Base-by-base conservation (phyloP, 2,329 filamentous ascomycete species). In the Penicillium sp. region DNA sequence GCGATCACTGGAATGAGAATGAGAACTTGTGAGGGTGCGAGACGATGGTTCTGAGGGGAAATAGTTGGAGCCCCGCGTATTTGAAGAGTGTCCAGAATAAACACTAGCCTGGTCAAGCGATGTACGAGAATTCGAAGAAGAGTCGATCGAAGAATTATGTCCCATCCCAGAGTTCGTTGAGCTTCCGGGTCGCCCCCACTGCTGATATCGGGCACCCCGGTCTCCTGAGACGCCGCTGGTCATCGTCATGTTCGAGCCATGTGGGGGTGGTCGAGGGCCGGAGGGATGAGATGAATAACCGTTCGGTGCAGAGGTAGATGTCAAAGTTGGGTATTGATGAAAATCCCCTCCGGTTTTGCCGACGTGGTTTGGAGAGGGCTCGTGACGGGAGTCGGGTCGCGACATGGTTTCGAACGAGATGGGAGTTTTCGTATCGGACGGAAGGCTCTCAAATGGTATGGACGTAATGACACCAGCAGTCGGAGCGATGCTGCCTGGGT, bases 291-390 rank as follows among this genome's bases (percentile, higher is more conserved):
- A 79, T 45, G 79, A 70, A 62, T 77, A 80, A 54, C 79, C 76
- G 56, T 77, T 74, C 37, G 79, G 75, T 51, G 78, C 69, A 34
- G 77, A 70, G 46, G 81, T 75, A 26, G 84, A 78, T 62, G 88
- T 87, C 71, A 89, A 86, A 48, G 83, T 83, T 37, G 92, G 91
- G 72, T 97, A 96, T 69, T 96, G 93, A 76, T 96, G 91, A 70
- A 87, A 96, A 74, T 97, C 92, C 64, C 79, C 78, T 45, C 85
- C 85, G 61, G 80, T 81, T 75, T 91, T 92, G 72, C 91, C 92
- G 50, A 95, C 77, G 67, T 96, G 91, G 73, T 94, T 90, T 26
- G 92, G 90, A 55, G 90, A 81, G 54, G 89, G 89, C 52, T 94
- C 89, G 70, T 86, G 86, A 63, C 86, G 83, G 52, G 74, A 68